Evolutionary conservation across 768 basidiomycete species (phyloP).

Genomic region (Tulasnella sp.): DNA sequence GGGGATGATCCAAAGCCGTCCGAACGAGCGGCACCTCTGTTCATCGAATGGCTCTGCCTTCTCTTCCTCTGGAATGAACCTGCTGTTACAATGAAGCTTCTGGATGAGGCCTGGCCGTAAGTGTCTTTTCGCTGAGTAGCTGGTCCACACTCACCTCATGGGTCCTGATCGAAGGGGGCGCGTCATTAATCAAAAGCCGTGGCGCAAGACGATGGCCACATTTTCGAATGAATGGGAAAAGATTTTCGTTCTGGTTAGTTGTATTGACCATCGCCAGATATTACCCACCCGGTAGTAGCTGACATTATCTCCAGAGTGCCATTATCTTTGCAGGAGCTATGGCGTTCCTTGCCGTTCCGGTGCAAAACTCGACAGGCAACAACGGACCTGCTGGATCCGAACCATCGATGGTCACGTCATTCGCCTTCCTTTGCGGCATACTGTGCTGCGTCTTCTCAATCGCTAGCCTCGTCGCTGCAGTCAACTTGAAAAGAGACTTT

Average conservation of each 20-base stretch:
- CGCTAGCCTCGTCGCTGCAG: not conserved
- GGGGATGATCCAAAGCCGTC: not conserved
- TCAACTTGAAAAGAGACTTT: constrained; percentile 21
- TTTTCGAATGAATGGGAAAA: constrained; percentile 22
- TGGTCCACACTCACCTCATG: not conserved
- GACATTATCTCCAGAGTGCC: not conserved
- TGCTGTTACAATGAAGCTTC: not conserved
- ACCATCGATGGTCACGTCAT: not conserved
- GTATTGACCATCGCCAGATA: too few species aligned
- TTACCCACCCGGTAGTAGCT: not conserved
- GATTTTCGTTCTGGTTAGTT: constrained; percentile 14
- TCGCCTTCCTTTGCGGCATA: not conserved
- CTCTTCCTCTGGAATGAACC: constrained; percentile 21
- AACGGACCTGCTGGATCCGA: not conserved
- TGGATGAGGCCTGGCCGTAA: constrained; percentile 18
- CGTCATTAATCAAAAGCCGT: not conserved
- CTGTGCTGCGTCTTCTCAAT: not conserved
- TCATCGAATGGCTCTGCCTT: not conserved
- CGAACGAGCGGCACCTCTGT: not conserved
- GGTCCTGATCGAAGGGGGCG: not conserved
- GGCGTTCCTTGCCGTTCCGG: not conserved
- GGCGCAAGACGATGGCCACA: constrained; percentile 14
- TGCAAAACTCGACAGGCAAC: constrained; percentile 7
- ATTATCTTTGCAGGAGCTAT: not conserved
- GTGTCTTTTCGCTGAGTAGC: not conserved